These are phyloP conservation scores for Nakazawaea anatomiae DNA, from an alignment of 805 yeast species.

Conservation along the genomic window DNA sequence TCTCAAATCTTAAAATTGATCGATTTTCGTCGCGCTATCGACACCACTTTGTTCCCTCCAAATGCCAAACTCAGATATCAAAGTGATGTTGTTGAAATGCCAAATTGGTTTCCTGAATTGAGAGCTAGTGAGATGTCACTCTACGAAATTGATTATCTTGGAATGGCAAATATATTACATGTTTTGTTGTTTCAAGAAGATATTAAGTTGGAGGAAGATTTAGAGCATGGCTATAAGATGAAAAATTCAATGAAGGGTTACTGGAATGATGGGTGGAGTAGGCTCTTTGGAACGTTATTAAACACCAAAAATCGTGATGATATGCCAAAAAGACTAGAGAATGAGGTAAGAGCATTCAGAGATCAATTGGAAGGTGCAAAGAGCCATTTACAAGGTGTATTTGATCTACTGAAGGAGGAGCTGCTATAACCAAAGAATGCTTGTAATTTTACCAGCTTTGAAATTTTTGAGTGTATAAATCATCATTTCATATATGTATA, in stretches of 20 bases:
- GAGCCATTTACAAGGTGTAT: conserved; percentile 22
- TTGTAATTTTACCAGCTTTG: too few relatives aligned
- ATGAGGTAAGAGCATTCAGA: conserved; percentile 19
- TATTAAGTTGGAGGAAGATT: conserved; percentile 40
- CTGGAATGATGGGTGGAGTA: conserved; percentile 76
- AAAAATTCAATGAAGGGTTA: conserved; percentile 54
- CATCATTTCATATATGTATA: not conserved
- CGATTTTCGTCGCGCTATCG: conserved; percentile 81
- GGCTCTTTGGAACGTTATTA: conserved; percentile 55
- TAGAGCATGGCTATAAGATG: conserved; percentile 28
- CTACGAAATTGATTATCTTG: conserved; percentile 78
- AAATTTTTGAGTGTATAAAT: too few relatives aligned
- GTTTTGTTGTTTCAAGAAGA: conserved; percentile 64
- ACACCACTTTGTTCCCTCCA: conserved; percentile 48
- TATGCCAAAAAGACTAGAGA: conserved; percentile 13
- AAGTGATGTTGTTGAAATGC: conserved; percentile 61
- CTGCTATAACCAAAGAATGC: too few relatives aligned
- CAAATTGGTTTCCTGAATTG: too few relatives aligned
- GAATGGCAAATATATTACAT: conserved; percentile 71
- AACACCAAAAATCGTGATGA: conserved; percentile 39
- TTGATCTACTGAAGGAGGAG: conserved; percentile 29
- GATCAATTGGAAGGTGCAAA: conserved; percentile 27
- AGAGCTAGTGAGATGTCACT: too few relatives aligned
- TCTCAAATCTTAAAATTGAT: conserved; percentile 38
- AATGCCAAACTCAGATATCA: conserved; percentile 50